Base-by-base conservation (phyloP, 345 rosid species). In the Eucalyptus paniculata region DNA sequence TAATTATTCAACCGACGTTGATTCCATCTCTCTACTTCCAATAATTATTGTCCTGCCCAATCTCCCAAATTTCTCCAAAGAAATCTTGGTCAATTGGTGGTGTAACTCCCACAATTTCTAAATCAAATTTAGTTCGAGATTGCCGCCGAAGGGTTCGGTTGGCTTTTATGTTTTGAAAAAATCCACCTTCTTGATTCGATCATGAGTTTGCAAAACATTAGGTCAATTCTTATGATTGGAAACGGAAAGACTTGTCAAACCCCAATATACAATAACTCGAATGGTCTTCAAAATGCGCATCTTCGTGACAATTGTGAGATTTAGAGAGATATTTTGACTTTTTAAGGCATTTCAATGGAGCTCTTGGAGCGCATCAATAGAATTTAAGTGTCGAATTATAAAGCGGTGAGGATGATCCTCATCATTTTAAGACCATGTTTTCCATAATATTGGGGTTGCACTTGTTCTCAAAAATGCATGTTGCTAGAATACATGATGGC, bases 1-100 rank as follows among this genome's bases (percentile, higher is more conserved):
- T 40, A 40, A 77, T 40, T 77, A 77, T 77, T 21, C 47, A 40
- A 77, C 30, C 85, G 47, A 21, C 15, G 28, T 12, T 15, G 44
- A 50, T 89, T 40, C 93, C 94, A 91, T 45, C 91, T 93, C 65
- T 87, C 85, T 12, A 77, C 85, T 12, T 21, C 42, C 15, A 40
- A 40, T 40, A 21, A 77, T 40, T 77, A 24, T 21, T 23, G 16
- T 23, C 47, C 85, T 21, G 47, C 85, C 85, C 85, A 21, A 40
- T 77, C 47, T 21, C 85, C 85, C 47, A 40, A 77, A 11, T 77
- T 9, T 23, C 47, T 42, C 47, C 44, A 23, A 21, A 77, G 6
- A 40, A 77, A 11, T 40, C 47, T 77, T 77, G 47, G 83, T 77
- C 83, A 77, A 77, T 77, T 77, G 28, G 47, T 40, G 83, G 2